These are phyloP conservation scores for Gonapodya sp. DNA, from an alignment of 192 early-diverging fungal genomes.

Conservation along the genomic window DNA sequence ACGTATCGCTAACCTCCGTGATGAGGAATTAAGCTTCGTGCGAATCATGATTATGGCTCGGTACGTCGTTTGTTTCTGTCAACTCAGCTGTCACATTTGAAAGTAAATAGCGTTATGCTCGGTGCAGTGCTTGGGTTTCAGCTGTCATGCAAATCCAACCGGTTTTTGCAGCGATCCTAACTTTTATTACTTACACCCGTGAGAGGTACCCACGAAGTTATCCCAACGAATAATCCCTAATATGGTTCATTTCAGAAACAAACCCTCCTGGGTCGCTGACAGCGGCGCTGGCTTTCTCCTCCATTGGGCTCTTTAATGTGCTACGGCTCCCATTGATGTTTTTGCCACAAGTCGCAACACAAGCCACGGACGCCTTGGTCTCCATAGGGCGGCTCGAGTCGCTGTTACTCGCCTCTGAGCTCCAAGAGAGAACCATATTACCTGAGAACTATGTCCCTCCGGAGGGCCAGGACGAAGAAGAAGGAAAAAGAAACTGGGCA, in stretches of 20 bases:
- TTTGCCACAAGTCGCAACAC: constrained; percentile 35
- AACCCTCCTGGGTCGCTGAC: not conserved
- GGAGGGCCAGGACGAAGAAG: not conserved
- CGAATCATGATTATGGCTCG: not conserved
- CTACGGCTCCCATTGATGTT: constrained; percentile 42
- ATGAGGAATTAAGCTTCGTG: not conserved
- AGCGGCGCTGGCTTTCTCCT: not conserved
- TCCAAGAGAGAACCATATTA: constrained; percentile 26
- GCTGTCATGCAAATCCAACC: constrained; percentile 7
- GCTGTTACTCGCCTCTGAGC: constrained; percentile 48
- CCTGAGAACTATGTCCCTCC: not conserved
- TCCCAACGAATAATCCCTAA: not conserved
- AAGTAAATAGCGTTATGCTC: not conserved
- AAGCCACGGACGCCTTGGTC: constrained; percentile 37
- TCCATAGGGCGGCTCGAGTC: constrained; percentile 34
- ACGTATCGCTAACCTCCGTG: not conserved
- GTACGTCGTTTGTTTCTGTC: not conserved
- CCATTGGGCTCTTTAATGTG: not conserved
- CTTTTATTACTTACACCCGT: not conserved
- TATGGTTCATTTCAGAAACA: not conserved
- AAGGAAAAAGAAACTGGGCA: not conserved
- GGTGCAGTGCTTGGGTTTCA: not conserved
- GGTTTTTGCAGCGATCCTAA: not conserved
- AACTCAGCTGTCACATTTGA: not conserved
- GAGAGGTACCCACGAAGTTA: not conserved